Conservation (phyloP, 148 eudicot genomes). For the Oxyria digyna region DNA sequence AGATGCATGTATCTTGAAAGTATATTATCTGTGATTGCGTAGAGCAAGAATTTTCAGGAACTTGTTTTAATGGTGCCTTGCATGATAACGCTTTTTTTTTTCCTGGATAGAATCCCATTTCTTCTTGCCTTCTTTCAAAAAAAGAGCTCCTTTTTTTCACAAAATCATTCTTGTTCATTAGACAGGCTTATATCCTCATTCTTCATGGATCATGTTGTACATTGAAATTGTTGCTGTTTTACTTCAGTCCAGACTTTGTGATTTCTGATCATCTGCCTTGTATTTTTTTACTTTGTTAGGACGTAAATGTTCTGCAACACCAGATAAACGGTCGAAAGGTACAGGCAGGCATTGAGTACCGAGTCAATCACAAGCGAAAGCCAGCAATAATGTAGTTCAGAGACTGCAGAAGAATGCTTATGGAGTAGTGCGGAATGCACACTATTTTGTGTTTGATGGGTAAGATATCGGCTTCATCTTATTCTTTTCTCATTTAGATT, state of each 20-base stretch:
- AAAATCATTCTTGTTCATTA: neutral
- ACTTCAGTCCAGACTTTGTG: neutral
- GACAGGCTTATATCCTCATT: neutral
- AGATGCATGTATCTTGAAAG: neutral
- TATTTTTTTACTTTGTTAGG: neutral
- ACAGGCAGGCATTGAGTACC: neutral
- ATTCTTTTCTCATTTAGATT: neutral
- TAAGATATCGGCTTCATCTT: neutral
- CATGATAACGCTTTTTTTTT: too few species aligned
- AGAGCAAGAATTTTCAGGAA: neutral
- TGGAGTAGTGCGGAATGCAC: neutral
- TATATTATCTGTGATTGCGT: neutral
- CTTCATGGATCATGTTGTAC: neutral
- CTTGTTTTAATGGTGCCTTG: neutral
- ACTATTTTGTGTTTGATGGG: neutral
- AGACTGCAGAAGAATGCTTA: neutral
- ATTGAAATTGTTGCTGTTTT: too few species aligned
- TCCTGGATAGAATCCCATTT: too few species aligned
- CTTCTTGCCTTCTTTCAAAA: too few species aligned
- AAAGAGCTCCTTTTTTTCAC: too few species aligned
- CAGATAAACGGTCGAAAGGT: neutral
- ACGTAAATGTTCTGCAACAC: neutral
- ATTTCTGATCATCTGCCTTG: neutral
- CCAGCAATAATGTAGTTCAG: neutral
- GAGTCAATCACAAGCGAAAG: neutral